These are phyloP conservation scores for Fermentozyma sake DNA, from an alignment of 1,139 yeast species.

Conservation along the genomic window DNA sequence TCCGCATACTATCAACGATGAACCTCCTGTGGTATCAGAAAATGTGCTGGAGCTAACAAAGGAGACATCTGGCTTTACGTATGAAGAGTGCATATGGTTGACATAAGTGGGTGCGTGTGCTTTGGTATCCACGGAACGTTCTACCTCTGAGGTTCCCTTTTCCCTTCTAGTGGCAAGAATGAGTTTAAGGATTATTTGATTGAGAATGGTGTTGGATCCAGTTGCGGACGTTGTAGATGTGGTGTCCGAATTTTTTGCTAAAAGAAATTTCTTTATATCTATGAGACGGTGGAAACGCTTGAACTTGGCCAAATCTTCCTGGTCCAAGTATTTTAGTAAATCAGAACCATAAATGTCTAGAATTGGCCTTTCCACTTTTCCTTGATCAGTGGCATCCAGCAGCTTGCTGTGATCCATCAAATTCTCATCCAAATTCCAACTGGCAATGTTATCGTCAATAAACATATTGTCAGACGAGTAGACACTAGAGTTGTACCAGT, in stretches of 20 bases:
- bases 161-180: constrained; percentile 1
- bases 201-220: constrained; percentile 1
- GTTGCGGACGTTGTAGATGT: constrained; percentile 1
- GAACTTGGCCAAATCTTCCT: constrained; percentile 25
- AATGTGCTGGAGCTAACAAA: constrained; percentile 9
- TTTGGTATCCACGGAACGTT: too few relatives aligned
- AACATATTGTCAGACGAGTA: constrained; percentile 10
- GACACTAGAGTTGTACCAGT: constrained; percentile 18
- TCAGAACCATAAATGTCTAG: constrained; percentile 35
- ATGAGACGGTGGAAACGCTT: constrained; percentile 20
- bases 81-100: too few relatives aligned
- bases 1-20: constrained; percentile 29
- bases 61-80: constrained; percentile 2
- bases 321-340: constrained; percentile 21
- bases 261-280: constrained; percentile 16
- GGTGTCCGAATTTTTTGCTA: constrained; percentile 7
- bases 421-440: constrained; percentile 44
- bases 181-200: constrained; percentile 2
- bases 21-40: constrained; percentile 12
- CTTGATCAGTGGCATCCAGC: constrained; percentile 1
- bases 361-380: constrained; percentile 6
- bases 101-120: too few relatives aligned
- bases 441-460: constrained; percentile 41
- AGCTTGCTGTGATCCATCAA: constrained; percentile 12
- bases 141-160: too few relatives aligned